phyloP scores from a whole-genome alignment of 257 asterid species.

The Perilla frutescens region DNA sequence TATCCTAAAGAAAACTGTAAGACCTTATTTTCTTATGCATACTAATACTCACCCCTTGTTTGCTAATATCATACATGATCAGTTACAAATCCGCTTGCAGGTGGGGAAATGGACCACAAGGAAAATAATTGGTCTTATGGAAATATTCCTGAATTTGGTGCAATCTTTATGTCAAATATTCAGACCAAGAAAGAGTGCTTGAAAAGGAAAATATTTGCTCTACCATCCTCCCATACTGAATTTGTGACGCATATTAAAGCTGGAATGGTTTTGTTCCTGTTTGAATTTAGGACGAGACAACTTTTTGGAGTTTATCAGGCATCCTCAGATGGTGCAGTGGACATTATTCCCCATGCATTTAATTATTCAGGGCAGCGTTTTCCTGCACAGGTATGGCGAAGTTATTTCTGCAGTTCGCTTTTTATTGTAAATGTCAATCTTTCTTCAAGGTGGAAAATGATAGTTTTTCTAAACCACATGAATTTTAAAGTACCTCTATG shows the following conservation, averaged over 20 bases:
- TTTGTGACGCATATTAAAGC: slow-evolving; percentile 68
- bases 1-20: neutral
- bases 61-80: slow-evolving; percentile 1
- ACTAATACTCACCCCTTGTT: neutral
- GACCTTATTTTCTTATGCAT: slow-evolving; percentile 3
- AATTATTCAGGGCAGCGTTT: slow-evolving; percentile 56
- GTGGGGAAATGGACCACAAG: slow-evolving; percentile 54
- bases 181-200: slow-evolving; percentile 68
- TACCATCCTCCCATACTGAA: slow-evolving; percentile 54
- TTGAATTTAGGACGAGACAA: slow-evolving; percentile 67
- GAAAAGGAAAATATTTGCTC: slow-evolving; percentile 54
- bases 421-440: slow-evolving; percentile 10
- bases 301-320: slow-evolving; percentile 88
- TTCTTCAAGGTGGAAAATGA: slow-evolving; percentile 1
- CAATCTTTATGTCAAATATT: slow-evolving; percentile 74
- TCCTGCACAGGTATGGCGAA: slow-evolving; percentile 69
- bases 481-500: neutral
- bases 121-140: slow-evolving; percentile 53
- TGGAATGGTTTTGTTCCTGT: slow-evolving; percentile 86
- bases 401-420: slow-evolving; percentile 14
- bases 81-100: slow-evolving; percentile 26
- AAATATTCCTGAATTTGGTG: slow-evolving; percentile 76
- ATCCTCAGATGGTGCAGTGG: slow-evolving; percentile 68
- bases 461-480: neutral
- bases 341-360: slow-evolving; percentile 64